Percentiles rank a stretch among this genome's conserved stretches.
These are phyloP conservation scores for Ziziphus jujuba DNA, from an alignment of 306 rosid genomes.

Conservation along the genomic window DNA sequence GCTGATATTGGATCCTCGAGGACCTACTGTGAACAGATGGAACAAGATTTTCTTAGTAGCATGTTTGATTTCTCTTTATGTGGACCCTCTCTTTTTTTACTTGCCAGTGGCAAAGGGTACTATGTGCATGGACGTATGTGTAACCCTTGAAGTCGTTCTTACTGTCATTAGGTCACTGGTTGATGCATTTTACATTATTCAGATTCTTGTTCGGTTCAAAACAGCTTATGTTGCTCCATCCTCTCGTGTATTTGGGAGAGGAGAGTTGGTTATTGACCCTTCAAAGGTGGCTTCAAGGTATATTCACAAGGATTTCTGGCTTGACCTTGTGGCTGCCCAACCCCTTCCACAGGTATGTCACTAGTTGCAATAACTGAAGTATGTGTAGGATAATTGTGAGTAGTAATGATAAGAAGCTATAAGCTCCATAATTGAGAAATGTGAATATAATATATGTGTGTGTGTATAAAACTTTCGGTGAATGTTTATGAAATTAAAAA, in stretches of 20 bases:
- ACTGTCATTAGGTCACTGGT: conserved; percentile 48
- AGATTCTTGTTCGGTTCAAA: conserved; percentile 49
- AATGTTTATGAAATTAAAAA: not conserved
- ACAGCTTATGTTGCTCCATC: conserved; percentile 63
- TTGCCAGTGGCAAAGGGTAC: conserved; percentile 49
- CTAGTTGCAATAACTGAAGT: not conserved
- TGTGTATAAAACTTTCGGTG: too few species aligned
- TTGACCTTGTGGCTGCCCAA: conserved; percentile 51
- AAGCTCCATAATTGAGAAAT: not conserved
- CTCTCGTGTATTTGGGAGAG: conserved; percentile 66
- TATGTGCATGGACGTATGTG: conserved; percentile 40
- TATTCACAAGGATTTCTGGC: conserved; percentile 46
- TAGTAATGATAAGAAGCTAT: not conserved
- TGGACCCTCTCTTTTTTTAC: conserved; percentile 61
- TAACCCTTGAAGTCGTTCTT: conserved; percentile 39
- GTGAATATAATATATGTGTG: too few species aligned
- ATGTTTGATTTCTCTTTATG: conserved; percentile 56
- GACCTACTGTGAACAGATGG: conserved; percentile 41
- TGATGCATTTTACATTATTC: conserved; percentile 57
- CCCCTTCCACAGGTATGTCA: conserved; percentile 65
- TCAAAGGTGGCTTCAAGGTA: conserved; percentile 60
- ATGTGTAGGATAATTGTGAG: not conserved
- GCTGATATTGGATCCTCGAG: conserved; percentile 55
- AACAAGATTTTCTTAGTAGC: conserved; percentile 55
- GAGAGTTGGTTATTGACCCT: conserved; percentile 57